Percentiles rank a stretch among this genome's conserved stretches.
Evolutionary conservation across 225 moss, liverwort and hornwort genomes (phyloP).

Genomic region (Physcomitrellopsis africana): DNA sequence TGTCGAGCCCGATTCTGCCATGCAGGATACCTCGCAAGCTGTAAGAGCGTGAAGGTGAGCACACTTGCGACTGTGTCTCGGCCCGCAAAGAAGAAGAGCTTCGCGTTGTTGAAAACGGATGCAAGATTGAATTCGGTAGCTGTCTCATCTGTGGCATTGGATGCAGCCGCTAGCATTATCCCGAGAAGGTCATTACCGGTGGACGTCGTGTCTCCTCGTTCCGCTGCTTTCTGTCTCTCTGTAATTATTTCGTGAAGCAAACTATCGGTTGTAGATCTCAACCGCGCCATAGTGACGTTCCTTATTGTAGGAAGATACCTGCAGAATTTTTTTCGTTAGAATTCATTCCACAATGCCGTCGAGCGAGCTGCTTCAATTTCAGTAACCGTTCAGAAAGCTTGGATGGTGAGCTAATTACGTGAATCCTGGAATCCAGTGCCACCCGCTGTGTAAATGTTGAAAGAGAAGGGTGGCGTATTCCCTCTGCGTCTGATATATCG

Average conservation of each 20-base stretch:
- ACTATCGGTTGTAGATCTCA: constrained; percentile 29
- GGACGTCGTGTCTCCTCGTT: constrained; percentile 11
- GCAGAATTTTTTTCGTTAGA: background rate
- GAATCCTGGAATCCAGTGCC: constrained; percentile 52
- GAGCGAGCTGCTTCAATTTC: background rate
- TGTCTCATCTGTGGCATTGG: constrained; percentile 34
- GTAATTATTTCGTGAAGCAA: constrained; percentile 41
- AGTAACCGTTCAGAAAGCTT: background rate
- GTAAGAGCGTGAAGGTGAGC: constrained; percentile 43
- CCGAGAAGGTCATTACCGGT: constrained; percentile 44
- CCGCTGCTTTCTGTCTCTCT: constrained; percentile 22
- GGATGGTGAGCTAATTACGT: constrained; percentile 15
- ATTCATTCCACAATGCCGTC: background rate
- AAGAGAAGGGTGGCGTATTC: constrained; percentile 36
- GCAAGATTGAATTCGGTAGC: constrained; percentile 39
- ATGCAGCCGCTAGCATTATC: constrained; percentile 52
- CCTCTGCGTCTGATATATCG: constrained; percentile 41
- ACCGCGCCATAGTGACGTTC: constrained; percentile 33
- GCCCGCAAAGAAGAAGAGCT: constrained; percentile 60
- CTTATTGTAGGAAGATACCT: constrained; percentile 45
- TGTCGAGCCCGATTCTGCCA: constrained; percentile 57
- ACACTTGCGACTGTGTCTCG: constrained; percentile 51
- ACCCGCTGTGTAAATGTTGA: constrained; percentile 29
- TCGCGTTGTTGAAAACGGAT: constrained; percentile 51
- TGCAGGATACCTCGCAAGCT: constrained; percentile 51